A percentile compares a stretch with the other conserved stretches of the same genome.
Conservation (phyloP, 2,329 filamentous ascomycete species). For the Alternaria atra region DNA sequence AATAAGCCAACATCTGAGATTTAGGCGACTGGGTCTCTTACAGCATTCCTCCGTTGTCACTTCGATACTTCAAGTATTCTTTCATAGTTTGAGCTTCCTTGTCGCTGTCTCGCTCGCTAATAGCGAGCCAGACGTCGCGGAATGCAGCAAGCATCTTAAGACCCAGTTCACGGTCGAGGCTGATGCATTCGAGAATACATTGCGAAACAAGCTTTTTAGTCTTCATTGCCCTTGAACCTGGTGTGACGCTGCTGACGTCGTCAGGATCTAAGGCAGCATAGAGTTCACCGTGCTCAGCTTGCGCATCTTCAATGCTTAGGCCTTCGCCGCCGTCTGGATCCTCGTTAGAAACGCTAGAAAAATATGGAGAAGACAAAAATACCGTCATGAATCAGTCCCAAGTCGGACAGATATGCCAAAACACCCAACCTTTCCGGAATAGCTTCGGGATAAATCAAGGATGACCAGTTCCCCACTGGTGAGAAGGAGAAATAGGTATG, state of each 20-base stretch:
- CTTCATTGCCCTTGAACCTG: neutral
- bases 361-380: neutral
- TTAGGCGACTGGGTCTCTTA: neutral
- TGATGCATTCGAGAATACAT: neutral
- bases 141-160: neutral
- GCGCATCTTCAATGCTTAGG: constrained; percentile 1
- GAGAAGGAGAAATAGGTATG: neutral
- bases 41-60: constrained; percentile 1
- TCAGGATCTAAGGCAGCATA: neutral
- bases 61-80: constrained; percentile 5
- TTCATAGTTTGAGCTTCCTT: neutral
- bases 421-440: constrained; percentile 2
- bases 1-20: neutral
- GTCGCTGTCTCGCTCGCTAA: constrained; percentile 1
- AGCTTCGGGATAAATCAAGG: constrained; percentile 2
- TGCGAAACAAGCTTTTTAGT: constrained; percentile 2
- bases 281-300: neutral
- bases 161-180: neutral
- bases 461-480: neutral
- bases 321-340: neutral
- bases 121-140: neutral
- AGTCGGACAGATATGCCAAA: neutral
- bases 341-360: neutral
- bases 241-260: neutral
- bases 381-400: constrained; percentile 9